These are phyloP conservation scores for Nymphaea thermarum DNA, from an alignment of 164 flowering plant genomes.

Conservation along the genomic window DNA sequence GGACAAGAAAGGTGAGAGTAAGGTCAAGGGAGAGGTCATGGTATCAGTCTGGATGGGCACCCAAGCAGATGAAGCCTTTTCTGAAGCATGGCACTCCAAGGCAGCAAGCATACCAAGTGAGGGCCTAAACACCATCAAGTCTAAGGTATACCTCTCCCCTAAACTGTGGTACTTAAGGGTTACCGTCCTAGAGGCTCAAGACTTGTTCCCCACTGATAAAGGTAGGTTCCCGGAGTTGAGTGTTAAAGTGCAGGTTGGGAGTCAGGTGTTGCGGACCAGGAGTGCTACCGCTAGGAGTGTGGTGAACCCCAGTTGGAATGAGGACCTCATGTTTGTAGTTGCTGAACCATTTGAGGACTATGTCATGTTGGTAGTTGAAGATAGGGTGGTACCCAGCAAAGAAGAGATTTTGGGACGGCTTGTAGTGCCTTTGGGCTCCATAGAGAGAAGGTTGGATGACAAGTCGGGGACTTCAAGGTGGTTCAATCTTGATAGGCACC, in stretches of 20 bases:
- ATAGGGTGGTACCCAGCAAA: slow-evolving; percentile 35
- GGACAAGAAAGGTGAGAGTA: slow-evolving; percentile 44
- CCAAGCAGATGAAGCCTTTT: slow-evolving; percentile 85
- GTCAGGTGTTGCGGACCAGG: slow-evolving; percentile 17
- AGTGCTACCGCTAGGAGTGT: slow-evolving; percentile 9
- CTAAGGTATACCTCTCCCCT: slow-evolving; percentile 27
- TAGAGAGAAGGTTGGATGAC: slow-evolving; percentile 50
- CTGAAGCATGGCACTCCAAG: slow-evolving; percentile 82
- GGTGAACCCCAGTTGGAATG: slow-evolving; percentile 49
- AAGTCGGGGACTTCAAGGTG: slow-evolving; percentile 48
- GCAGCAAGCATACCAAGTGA: slow-evolving; percentile 17
- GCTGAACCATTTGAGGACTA: slow-evolving; percentile 24
- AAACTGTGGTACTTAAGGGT: slow-evolving; percentile 25
- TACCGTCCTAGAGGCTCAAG: slow-evolving; percentile 23
- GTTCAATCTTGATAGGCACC: slow-evolving; percentile 43
- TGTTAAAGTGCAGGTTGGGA: slow-evolving; percentile 22
- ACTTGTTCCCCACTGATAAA: slow-evolving; percentile 18
- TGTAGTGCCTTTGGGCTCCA: slow-evolving; percentile 30
- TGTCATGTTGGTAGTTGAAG: slow-evolving; percentile 50
- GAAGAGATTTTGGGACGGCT: slow-evolving; percentile 60
- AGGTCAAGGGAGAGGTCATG: slow-evolving; percentile 74
- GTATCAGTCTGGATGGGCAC: slow-evolving; percentile 85
- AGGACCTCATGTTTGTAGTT: slow-evolving; percentile 40
- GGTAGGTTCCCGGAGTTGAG: slow-evolving; percentile 17
- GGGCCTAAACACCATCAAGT: slow-evolving; percentile 15